phyloP scores from a whole-genome alignment of 495 filamentous ascomycete species.

The Penicillium fimorum region DNA sequence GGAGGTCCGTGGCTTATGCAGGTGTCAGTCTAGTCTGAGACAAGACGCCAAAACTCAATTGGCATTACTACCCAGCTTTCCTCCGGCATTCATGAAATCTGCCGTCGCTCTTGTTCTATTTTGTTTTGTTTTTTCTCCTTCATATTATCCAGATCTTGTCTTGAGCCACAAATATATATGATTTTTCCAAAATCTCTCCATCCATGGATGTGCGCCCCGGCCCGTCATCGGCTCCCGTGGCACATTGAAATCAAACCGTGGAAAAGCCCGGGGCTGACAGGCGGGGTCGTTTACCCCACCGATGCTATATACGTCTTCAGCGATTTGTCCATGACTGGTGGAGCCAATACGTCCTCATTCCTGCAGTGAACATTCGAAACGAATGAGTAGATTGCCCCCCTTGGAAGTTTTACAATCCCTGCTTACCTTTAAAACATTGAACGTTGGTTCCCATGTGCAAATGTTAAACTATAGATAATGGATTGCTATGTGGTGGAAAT shows the following conservation, averaged over 20 bases:
- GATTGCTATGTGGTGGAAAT: not conserved
- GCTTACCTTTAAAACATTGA: not conserved
- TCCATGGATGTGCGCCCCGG: not conserved
- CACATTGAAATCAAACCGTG: no score
- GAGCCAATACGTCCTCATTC: no score
- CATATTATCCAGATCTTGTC: no score
- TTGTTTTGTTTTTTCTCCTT: no score
- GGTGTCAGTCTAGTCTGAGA: not conserved
- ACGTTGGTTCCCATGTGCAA: not conserved
- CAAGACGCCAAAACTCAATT: not conserved
- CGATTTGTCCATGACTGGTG: not conserved
- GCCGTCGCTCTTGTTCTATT: no score
- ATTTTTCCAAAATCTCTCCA: no score
- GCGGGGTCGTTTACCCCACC: not conserved
- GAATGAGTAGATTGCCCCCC: not conserved
- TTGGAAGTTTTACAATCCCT: not conserved
- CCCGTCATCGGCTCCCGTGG: not conserved
- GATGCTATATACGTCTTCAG: not conserved
- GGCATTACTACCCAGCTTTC: not conserved
- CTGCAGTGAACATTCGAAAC: not conserved
- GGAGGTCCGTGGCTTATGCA: not conserved
- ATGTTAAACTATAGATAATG: not conserved
- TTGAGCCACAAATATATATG: no score
- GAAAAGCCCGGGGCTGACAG: no score
- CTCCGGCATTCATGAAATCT: no score